A percentile compares a stretch with the other conserved stretches of the same genome.
Evolutionary conservation across 768 basidiomycete genomes (phyloP).

Genomic region (Naematelia encephala): DNA sequence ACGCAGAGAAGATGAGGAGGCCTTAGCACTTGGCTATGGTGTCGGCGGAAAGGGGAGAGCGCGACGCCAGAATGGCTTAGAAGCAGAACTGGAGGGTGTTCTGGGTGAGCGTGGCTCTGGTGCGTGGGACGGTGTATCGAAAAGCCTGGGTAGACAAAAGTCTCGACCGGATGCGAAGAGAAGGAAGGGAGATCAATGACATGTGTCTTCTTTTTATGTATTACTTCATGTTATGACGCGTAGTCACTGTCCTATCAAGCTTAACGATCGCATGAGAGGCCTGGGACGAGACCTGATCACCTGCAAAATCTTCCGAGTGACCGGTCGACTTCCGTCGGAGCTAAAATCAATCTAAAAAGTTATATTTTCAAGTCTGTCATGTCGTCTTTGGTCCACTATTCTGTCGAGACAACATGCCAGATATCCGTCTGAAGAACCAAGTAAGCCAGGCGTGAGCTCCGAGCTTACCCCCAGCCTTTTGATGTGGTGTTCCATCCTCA

Average conservation of each 20-base stretch:
- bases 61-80: constrained; percentile 46
- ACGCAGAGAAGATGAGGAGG: constrained; percentile 75
- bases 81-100: constrained; percentile 50
- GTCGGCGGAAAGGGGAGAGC: constrained; percentile 39
- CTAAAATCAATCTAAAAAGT: too few species aligned
- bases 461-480: constrained; percentile 63
- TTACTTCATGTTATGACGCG: too few species aligned
- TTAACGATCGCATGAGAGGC: too few species aligned
- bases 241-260: too few species aligned
- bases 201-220: neutral
- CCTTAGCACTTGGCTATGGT: constrained; percentile 72
- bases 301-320: too few species aligned
- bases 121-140: constrained; percentile 45
- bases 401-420: constrained; percentile 37
- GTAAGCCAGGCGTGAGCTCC: constrained; percentile 15
- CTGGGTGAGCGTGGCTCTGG: constrained; percentile 43
- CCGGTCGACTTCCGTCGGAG: too few species aligned
- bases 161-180: constrained; percentile 14
- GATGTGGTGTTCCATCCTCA: constrained; percentile 84
- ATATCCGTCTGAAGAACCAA: constrained; percentile 47
- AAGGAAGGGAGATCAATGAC: neutral
- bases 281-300: too few species aligned
- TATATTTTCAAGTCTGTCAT: too few species aligned
- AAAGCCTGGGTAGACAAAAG: constrained; percentile 27
- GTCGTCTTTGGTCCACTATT: too few species aligned